A percentile compares a stretch with the other conserved stretches of the same genome.
Evolutionary conservation across 1,284 basidiomycete species (phyloP).

Genomic region (Agaricales sp.): DNA sequence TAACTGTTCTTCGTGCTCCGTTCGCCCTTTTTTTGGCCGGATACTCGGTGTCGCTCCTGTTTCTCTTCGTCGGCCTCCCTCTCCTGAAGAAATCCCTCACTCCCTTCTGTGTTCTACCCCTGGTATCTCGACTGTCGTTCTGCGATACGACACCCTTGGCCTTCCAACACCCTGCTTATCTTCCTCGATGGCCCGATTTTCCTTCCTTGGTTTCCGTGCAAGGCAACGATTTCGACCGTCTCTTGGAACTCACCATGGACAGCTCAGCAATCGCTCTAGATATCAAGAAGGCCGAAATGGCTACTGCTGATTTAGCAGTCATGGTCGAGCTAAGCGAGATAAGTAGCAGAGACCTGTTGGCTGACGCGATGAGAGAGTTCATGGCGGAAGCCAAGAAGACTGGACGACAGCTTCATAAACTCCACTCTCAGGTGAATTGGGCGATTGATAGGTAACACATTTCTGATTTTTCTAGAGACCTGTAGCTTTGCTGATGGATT

Average conservation of each 20-base stretch:
- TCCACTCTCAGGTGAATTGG: constrained; percentile 52
- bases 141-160: too few relatives aligned
- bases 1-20: not conserved
- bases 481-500: too few relatives aligned
- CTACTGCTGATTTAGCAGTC: constrained; percentile 50
- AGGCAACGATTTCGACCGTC: constrained; percentile 46
- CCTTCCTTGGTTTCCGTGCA: constrained; percentile 48
- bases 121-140: too few relatives aligned
- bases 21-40: not conserved
- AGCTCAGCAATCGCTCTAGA: constrained; percentile 49
- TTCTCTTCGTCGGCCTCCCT: not conserved
- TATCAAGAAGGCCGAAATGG: constrained; percentile 68
- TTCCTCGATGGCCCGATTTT: constrained; percentile 50
- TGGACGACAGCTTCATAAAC: constrained; percentile 43
- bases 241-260: constrained; percentile 46
- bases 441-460: constrained; percentile 50
- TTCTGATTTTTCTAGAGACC: too few relatives aligned
- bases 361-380: constrained; percentile 38
- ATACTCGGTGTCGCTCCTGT: not conserved
- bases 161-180: too few relatives aligned
- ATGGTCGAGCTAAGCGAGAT: constrained; percentile 52
- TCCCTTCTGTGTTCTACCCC: not conserved
- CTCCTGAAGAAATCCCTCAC: not conserved
- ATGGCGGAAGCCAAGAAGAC: constrained; percentile 47
- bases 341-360: constrained; percentile 45